phyloP scores from a whole-genome alignment of 768 basidiomycete species.

The Mycena sanguinolenta region DNA sequence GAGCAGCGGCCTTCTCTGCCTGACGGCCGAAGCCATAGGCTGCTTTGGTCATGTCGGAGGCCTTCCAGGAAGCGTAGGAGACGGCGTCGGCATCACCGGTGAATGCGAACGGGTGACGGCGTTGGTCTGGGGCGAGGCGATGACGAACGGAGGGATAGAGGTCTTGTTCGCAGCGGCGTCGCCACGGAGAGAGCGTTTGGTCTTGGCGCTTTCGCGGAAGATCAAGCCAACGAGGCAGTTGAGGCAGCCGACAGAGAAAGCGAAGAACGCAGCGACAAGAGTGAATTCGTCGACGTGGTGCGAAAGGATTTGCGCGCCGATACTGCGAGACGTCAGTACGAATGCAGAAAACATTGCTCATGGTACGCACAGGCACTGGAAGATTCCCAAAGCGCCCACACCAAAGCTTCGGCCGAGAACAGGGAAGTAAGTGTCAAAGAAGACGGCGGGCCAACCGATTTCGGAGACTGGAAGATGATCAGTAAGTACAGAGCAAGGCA shows the following conservation, averaged over 20 bases:
- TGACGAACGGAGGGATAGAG: slow-evolving; percentile 60
- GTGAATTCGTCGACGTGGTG: slow-evolving; percentile 88
- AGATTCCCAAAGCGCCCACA: slow-evolving; percentile 91
- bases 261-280: slow-evolving; percentile 88
- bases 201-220: slow-evolving; percentile 78
- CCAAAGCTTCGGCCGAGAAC: slow-evolving; percentile 91
- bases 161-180: slow-evolving; percentile 53
- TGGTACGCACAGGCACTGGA: slow-evolving; percentile 82
- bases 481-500: neutral
- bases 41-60: slow-evolving; percentile 49
- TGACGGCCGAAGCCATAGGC: slow-evolving; percentile 86
- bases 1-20: slow-evolving; percentile 81
- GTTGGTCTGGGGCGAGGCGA: slow-evolving; percentile 49
- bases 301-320: slow-evolving; percentile 78
- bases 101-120: slow-evolving; percentile 38
- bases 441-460: slow-evolving; percentile 78
- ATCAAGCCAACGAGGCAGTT: slow-evolving; percentile 87
- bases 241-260: slow-evolving; percentile 85
- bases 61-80: slow-evolving; percentile 42
- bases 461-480: slow-evolving; percentile 74
- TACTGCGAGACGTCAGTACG: slow-evolving; percentile 49
- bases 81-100: slow-evolving; percentile 37
- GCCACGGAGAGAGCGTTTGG: slow-evolving; percentile 77
- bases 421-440: slow-evolving; percentile 92
- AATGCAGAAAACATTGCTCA: neutral